Percentiles rank a stretch among this genome's conserved stretches.
These are phyloP conservation scores for Dendrothele bispora DNA, from an alignment of 768 basidiomycete species.

Conservation along the genomic window DNA sequence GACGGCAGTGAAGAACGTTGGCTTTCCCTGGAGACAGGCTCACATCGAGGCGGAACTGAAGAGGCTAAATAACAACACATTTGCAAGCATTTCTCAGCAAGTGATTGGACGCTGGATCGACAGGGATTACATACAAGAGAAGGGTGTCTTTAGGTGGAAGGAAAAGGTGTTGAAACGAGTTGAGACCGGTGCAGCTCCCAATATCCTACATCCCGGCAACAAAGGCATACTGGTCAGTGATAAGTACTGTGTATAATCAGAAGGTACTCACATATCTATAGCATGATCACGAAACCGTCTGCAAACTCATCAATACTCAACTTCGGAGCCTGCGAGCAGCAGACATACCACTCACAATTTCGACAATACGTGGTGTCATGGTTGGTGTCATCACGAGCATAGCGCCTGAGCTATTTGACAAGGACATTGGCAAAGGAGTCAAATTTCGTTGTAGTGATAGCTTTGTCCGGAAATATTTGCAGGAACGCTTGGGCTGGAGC, in stretches of 20 bases:
- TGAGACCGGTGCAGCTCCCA: not conserved
- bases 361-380: not conserved
- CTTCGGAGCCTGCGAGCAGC: not conserved
- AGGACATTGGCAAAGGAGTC: slow-evolving; percentile 10
- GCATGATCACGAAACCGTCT: not conserved
- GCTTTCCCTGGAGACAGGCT: not conserved
- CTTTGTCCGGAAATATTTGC: slow-evolving; percentile 19
- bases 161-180: not conserved
- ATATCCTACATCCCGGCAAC: not conserved
- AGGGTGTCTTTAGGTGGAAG: not conserved
- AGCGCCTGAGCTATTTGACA: slow-evolving; percentile 20
- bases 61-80: not conserved
- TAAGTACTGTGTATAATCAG: not conserved
- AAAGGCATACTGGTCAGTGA: not conserved
- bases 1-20: not conserved
- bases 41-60: not conserved
- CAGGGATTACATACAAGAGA: not conserved
- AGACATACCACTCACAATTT: not conserved
- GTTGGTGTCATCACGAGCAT: slow-evolving; percentile 9
- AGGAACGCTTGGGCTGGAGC: slow-evolving; percentile 16
- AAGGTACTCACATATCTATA: not conserved
- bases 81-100: not conserved
- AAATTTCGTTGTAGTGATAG: slow-evolving; percentile 15
- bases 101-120: not conserved
- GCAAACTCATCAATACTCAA: not conserved